These are phyloP conservation scores for Knoxia roxburghii DNA, from an alignment of 257 asterid species.

Conservation along the genomic window DNA sequence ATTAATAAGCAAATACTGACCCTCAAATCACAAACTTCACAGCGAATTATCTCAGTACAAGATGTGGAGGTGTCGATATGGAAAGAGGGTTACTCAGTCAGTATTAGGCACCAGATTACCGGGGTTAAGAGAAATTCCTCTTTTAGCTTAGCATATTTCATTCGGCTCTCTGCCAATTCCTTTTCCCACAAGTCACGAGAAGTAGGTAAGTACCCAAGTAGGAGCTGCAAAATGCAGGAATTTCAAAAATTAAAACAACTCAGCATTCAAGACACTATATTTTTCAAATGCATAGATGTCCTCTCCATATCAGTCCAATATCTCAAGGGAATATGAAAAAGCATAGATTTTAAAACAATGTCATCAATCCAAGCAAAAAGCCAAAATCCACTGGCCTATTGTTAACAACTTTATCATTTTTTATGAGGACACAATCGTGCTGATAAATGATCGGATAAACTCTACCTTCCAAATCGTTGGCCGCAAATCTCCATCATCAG, in stretches of 20 bases:
- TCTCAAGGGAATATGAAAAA: not conserved
- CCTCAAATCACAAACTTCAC: not conserved
- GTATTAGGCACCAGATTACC: constrained; percentile 4
- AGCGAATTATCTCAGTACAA: not conserved
- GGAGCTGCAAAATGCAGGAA: constrained; percentile 12
- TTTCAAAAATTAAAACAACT: not conserved
- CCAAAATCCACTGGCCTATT: not conserved
- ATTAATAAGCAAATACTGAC: constrained; percentile 4
- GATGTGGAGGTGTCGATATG: not conserved
- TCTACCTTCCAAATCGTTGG: constrained; percentile 25
- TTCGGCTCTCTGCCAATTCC: constrained; percentile 19
- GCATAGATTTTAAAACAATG: not conserved
- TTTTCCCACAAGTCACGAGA: constrained; percentile 22
- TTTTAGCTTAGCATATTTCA: constrained; percentile 19
- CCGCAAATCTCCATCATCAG: constrained; percentile 21
- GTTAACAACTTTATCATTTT: not conserved
- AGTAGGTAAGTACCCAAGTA: constrained; percentile 22
- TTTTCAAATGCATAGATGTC: not conserved
- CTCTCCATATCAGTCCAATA: not conserved
- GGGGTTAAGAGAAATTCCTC: constrained; percentile 18
- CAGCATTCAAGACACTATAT: not conserved
- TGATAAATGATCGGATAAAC: not conserved
- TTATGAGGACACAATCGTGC: not conserved
- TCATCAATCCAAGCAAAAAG: not conserved
- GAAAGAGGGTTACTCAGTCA: not conserved